Conservation (phyloP, 2,329 filamentous ascomycete genomes). For the Ceratocystis harringtonii region DNA sequence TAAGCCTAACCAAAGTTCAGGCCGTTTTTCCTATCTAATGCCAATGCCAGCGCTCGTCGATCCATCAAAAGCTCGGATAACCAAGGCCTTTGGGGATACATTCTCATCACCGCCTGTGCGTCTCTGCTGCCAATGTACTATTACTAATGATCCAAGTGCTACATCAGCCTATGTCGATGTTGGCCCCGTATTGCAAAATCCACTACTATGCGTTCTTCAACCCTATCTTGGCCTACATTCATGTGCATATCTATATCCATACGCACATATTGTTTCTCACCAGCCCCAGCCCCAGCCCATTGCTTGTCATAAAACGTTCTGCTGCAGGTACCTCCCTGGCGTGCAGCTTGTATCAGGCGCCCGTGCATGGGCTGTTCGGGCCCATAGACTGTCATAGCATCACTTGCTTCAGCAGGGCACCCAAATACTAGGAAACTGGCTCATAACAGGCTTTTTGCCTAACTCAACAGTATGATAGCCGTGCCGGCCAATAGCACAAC, state of each 20-base stretch:
- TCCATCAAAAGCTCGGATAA: background rate
- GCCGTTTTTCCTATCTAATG: too few species aligned
- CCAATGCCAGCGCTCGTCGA: too few species aligned
- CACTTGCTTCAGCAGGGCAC: background rate
- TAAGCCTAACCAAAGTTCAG: too few species aligned
- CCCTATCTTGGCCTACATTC: background rate
- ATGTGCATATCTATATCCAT: background rate
- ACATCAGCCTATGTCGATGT: too few species aligned
- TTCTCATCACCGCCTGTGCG: too few species aligned
- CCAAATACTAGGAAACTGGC: background rate
- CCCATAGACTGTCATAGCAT: background rate
- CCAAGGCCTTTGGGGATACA: background rate
- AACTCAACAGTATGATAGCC: background rate
- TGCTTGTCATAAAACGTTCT: background rate
- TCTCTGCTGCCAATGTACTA: too few species aligned
- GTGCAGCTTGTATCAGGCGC: background rate
- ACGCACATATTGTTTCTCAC: background rate
- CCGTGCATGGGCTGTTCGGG: background rate
- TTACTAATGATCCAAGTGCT: too few species aligned
- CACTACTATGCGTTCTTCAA: background rate
- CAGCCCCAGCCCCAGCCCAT: background rate
- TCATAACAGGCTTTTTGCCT: slow-evolving; percentile 3
- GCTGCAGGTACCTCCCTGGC: slow-evolving; percentile 5
- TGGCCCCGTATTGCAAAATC: too few species aligned
- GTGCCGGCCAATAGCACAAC: background rate